Conservation (phyloP, 345 rosid genomes). For the Aquilaria yunnanensis region DNA sequence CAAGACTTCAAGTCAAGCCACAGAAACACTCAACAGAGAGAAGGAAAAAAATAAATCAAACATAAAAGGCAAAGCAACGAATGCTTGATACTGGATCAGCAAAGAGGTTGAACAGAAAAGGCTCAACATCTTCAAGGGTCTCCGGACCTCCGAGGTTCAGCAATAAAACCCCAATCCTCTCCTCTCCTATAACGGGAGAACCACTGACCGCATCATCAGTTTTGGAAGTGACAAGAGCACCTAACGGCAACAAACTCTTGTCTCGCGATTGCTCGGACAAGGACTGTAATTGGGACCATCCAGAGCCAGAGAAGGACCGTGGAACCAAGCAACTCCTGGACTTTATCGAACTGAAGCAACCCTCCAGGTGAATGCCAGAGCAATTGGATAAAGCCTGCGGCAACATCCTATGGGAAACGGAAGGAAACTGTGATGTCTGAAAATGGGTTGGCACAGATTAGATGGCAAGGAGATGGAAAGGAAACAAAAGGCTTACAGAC, state of each 20-base stretch:
- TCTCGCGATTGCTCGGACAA: slow-evolving; percentile 22
- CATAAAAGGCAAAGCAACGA: no score
- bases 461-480: not conserved
- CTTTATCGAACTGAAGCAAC: slow-evolving; percentile 18
- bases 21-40: not conserved
- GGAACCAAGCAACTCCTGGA: slow-evolving; percentile 19
- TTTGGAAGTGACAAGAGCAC: slow-evolving; percentile 56
- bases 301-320: slow-evolving; percentile 21
- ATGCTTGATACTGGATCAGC: slow-evolving; percentile 73
- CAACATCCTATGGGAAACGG: slow-evolving; percentile 26
- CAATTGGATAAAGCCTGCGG: slow-evolving; percentile 30
- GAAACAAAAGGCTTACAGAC: slow-evolving; percentile 20
- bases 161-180: slow-evolving; percentile 74
- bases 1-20: not conserved
- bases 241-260: slow-evolving; percentile 29
- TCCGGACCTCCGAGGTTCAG: slow-evolving; percentile 99
- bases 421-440: not conserved
- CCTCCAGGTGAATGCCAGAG: slow-evolving; percentile 30
- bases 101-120: slow-evolving; percentile 94
- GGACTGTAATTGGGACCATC: slow-evolving; percentile 26
- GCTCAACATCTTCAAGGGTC: slow-evolving; percentile 96
- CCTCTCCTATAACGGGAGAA: slow-evolving; percentile 37
- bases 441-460: not conserved
- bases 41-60: not conserved
- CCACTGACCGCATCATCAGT: slow-evolving; percentile 28